These are phyloP conservation scores for Fusarium sp. DNA, from an alignment of 2,329 filamentous ascomycete species.

Conservation along the genomic window DNA sequence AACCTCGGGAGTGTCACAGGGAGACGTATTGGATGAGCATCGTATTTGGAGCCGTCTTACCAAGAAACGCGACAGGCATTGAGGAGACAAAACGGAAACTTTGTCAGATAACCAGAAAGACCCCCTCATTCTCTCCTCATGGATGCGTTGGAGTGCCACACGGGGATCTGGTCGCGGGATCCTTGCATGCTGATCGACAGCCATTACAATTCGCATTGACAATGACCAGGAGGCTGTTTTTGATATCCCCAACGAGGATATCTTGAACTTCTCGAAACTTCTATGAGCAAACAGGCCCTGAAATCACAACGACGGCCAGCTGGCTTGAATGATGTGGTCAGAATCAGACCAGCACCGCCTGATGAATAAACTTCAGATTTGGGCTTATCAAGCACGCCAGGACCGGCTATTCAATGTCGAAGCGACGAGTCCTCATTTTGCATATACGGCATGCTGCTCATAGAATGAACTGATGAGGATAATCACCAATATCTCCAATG, in stretches of 20 bases:
- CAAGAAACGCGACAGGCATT: not conserved
- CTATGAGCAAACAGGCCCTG: not conserved
- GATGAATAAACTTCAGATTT: not conserved
- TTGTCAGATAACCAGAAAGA: conserved; percentile 4
- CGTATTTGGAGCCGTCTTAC: conserved; percentile 22
- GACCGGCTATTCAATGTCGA: not conserved
- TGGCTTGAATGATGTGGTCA: no score
- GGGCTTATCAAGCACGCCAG: not conserved
- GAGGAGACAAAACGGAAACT: not conserved
- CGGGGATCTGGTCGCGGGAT: conserved; percentile 1
- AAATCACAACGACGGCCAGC: no score
- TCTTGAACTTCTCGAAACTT: not conserved
- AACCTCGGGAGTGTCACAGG: conserved; percentile 3
- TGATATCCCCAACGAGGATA: not conserved
- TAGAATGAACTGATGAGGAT: not conserved
- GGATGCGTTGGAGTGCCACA: conserved; percentile 10
- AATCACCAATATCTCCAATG: not conserved
- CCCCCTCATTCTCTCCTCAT: not conserved
- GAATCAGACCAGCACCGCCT: no score
- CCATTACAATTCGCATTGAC: not conserved
- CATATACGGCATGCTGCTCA: conserved; percentile 8
- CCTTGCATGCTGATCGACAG: conserved; percentile 17
- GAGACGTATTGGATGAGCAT: conserved; percentile 1
- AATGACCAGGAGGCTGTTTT: not conserved
- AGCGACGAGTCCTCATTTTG: not conserved